phyloP scores from a whole-genome alignment of 2,329 filamentous ascomycete genomes.

The Akanthomyces muscarius region DNA sequence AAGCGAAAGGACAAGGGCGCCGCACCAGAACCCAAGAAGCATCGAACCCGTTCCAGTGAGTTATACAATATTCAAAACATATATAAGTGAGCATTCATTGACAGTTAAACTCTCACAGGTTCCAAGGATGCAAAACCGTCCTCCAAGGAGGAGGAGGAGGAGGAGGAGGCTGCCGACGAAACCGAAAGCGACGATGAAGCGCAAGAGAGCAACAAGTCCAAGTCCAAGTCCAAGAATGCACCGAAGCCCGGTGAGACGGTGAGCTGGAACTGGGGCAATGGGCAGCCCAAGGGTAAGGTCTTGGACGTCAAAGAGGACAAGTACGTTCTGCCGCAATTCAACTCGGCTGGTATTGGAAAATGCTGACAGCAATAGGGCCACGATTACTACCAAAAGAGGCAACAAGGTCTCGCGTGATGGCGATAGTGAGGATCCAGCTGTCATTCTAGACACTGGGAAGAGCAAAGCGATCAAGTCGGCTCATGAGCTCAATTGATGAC shows the following conservation, averaged over 20 bases:
- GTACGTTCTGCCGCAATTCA: background rate
- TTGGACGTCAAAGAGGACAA: conserved; percentile 36
- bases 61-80: conserved; percentile 19
- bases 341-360: background rate
- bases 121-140: background rate
- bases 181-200: conserved; percentile 21
- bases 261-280: conserved; percentile 44
- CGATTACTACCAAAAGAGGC: conserved; percentile 39
- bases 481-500: conserved; percentile 35
- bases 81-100: conserved; percentile 18
- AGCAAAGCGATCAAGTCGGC: conserved; percentile 39
- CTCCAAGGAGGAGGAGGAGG: conserved; percentile 20
- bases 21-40: conserved; percentile 30
- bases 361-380: conserved; percentile 26
- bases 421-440: conserved; percentile 38
- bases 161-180: conserved; percentile 16
- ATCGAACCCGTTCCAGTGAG: conserved; percentile 28
- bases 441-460: conserved; percentile 40
- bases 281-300: conserved; percentile 41
- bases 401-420: conserved; percentile 40
- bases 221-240: conserved; percentile 25
- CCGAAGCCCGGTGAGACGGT: conserved; percentile 40
- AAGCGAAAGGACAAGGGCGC: conserved; percentile 23
- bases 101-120: background rate
- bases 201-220: conserved; percentile 17